A percentile compares a stretch with the other conserved stretches of the same genome.
Conservation (phyloP, 2,329 filamentous ascomycete genomes). For the Basipetospora chlamydospora region DNA sequence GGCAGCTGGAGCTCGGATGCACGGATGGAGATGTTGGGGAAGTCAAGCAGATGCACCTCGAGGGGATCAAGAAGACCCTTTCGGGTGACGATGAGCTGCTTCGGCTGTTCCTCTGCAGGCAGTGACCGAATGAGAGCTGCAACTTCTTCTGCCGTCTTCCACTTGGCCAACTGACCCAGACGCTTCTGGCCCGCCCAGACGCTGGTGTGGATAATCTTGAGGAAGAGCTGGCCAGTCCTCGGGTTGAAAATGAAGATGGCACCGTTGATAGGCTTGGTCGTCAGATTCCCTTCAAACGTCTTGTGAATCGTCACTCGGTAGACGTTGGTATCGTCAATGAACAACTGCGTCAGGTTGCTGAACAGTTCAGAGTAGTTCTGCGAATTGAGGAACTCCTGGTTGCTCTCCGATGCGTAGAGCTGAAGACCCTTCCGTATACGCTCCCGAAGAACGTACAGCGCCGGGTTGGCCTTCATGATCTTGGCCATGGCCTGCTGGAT, state of each 20-base stretch:
- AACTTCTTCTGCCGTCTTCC: slow-evolving; percentile 99
- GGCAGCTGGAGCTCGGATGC: slow-evolving; percentile 93
- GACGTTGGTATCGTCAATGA: slow-evolving; percentile 98
- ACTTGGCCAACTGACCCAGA: slow-evolving; percentile 94
- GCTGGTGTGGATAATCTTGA: slow-evolving; percentile 99
- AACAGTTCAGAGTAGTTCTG: slow-evolving; percentile 99
- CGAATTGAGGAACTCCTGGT: slow-evolving; percentile 97
- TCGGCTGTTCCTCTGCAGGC: slow-evolving; percentile 94
- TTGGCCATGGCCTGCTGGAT: slow-evolving; percentile 98
- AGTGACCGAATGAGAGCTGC: slow-evolving; percentile 89
- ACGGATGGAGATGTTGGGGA: slow-evolving; percentile 97
- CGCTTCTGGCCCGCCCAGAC: slow-evolving; percentile 99
- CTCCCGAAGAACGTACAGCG: slow-evolving; percentile 87
- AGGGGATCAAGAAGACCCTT: slow-evolving; percentile 95
- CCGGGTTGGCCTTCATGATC: slow-evolving; percentile 98
- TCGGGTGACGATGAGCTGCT: slow-evolving; percentile 93
- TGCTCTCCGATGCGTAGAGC: slow-evolving; percentile 94
- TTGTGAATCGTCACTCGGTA: slow-evolving; percentile 99
- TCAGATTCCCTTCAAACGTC: slow-evolving; percentile 97
- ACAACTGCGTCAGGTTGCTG: slow-evolving; percentile 96
- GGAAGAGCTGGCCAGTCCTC: slow-evolving; percentile 89
- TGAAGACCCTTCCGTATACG: slow-evolving; percentile 97
- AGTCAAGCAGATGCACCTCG: slow-evolving; percentile 92
- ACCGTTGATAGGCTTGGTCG: slow-evolving; percentile 97
- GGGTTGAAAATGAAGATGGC: slow-evolving; percentile 99